Conservation (phyloP, 805 yeast species). For the Wickerhamiella hasegawae region DNA sequence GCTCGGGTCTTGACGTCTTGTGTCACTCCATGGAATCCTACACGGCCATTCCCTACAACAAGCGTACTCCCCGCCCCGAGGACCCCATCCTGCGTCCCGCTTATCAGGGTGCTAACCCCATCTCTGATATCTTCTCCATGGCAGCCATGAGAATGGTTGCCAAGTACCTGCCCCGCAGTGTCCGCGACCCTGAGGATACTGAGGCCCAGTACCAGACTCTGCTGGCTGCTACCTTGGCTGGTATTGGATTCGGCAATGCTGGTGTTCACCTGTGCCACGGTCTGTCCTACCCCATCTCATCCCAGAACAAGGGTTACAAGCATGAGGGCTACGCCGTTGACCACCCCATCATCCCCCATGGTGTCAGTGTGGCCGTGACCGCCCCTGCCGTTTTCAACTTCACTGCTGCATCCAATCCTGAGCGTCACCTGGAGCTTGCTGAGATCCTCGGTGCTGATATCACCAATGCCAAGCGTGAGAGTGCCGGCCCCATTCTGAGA, state of each 20-base stretch:
- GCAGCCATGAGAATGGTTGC: constrained; percentile 27
- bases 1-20: constrained; percentile 30
- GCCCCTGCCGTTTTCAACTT: constrained; percentile 29
- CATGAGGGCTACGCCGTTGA: constrained; percentile 26
- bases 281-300: constrained; percentile 26
- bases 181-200: constrained; percentile 25
- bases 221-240: constrained; percentile 30
- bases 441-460: constrained; percentile 23
- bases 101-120: constrained; percentile 31
- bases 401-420: constrained; percentile 26
- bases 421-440: constrained; percentile 25
- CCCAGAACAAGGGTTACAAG: constrained; percentile 23
- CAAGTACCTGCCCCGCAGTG: constrained; percentile 26
- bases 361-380: constrained; percentile 30
- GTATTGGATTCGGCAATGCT: constrained; percentile 31
- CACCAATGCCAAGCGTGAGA: constrained; percentile 21
- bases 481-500: constrained; percentile 25
- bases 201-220: constrained; percentile 30
- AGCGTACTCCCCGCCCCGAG: constrained; percentile 25
- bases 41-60: constrained; percentile 28
- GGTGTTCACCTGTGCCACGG: constrained; percentile 30
- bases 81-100: constrained; percentile 26
- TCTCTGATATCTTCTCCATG: constrained; percentile 28
- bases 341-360: constrained; percentile 29
- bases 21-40: constrained; percentile 31